Percentiles rank a stretch among this genome's conserved stretches.
Evolutionary conservation across 1,139 yeast species (phyloP).

Genomic region (Petasospora rhodanensis): DNA sequence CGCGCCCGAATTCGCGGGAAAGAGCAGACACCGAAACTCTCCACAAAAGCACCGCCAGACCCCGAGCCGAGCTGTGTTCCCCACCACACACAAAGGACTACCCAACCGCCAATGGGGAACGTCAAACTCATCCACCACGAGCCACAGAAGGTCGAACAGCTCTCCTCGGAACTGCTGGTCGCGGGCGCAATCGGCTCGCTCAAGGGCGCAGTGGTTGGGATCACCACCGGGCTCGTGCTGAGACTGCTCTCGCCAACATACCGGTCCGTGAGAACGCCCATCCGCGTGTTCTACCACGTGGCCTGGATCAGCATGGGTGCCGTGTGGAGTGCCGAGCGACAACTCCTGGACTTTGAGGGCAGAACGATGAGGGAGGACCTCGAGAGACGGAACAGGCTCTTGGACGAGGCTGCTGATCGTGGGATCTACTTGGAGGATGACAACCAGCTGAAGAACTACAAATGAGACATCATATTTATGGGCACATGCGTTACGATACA

Average conservation of each 20-base stretch:
- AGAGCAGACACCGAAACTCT: too few species aligned
- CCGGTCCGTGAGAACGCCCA: slow-evolving; percentile 33
- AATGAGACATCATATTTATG: background rate
- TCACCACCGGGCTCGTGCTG: slow-evolving; percentile 30
- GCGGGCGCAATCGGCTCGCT: slow-evolving; percentile 35
- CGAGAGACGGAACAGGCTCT: slow-evolving; percentile 28
- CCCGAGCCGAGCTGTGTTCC: too few species aligned
- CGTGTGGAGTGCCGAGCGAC: slow-evolving; percentile 37
- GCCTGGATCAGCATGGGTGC: slow-evolving; percentile 37
- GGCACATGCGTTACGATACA: background rate
- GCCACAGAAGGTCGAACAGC: slow-evolving; percentile 29
- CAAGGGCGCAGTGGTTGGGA: slow-evolving; percentile 34
- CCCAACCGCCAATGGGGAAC: slow-evolving; percentile 25
- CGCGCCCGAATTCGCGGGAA: too few species aligned
- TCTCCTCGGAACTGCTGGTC: slow-evolving; percentile 29
- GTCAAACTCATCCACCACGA: slow-evolving; percentile 31
- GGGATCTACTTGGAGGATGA: slow-evolving; percentile 37
- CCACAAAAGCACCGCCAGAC: too few species aligned
- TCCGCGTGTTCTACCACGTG: slow-evolving; percentile 35
- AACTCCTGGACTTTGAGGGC: slow-evolving; percentile 31
- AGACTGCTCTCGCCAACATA: slow-evolving; percentile 30
- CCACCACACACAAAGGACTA: too few species aligned
- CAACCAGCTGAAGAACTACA: background rate
- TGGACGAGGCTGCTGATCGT: slow-evolving; percentile 39
- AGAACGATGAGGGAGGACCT: slow-evolving; percentile 30